Percentiles rank a stretch among this genome's conserved stretches.
Evolutionary conservation across 345 rosid species (phyloP).

Genomic region (Melaleuca alternifolia): DNA sequence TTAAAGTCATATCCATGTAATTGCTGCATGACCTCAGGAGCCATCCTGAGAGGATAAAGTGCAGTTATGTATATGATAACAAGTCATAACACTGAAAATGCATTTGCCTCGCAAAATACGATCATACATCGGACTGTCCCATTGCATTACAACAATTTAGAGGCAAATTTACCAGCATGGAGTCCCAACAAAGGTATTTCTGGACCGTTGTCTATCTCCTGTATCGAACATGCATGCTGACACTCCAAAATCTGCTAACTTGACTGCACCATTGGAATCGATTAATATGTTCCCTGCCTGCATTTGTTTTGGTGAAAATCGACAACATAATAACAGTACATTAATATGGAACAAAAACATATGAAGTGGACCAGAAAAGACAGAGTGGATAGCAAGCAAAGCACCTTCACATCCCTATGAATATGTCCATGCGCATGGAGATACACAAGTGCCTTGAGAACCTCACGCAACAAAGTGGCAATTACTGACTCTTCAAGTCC

Average conservation of each 20-base stretch:
- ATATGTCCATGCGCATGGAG: conserved; percentile 93
- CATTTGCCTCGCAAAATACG: neutral
- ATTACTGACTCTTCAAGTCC: conserved; percentile 95
- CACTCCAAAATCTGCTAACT: conserved; percentile 96
- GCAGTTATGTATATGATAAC: neutral
- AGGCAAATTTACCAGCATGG: conserved; percentile 75
- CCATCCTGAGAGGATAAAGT: conserved; percentile 60
- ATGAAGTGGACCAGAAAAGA: neutral
- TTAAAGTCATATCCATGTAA: conserved; percentile 98
- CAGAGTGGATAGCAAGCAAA: neutral
- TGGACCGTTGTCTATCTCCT: conserved; percentile 92
- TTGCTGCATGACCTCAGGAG: conserved; percentile 99
- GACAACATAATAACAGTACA: neutral
- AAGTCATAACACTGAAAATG: neutral
- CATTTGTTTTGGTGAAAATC: neutral
- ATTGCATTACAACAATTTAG: neutral
- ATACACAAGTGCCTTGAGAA: conserved; percentile 90
- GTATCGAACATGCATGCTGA: conserved; percentile 98
- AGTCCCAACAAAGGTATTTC: conserved; percentile 98
- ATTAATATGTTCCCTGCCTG: conserved; percentile 94
- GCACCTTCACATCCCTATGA: conserved; percentile 97
- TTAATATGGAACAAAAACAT: neutral
- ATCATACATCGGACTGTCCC: neutral
- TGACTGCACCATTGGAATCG: conserved; percentile 67
- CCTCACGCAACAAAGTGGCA: conserved; percentile 74